These are phyloP conservation scores for Sutorius eximius DNA, from an alignment of 1,284 basidiomycete genomes.

Conservation along the genomic window DNA sequence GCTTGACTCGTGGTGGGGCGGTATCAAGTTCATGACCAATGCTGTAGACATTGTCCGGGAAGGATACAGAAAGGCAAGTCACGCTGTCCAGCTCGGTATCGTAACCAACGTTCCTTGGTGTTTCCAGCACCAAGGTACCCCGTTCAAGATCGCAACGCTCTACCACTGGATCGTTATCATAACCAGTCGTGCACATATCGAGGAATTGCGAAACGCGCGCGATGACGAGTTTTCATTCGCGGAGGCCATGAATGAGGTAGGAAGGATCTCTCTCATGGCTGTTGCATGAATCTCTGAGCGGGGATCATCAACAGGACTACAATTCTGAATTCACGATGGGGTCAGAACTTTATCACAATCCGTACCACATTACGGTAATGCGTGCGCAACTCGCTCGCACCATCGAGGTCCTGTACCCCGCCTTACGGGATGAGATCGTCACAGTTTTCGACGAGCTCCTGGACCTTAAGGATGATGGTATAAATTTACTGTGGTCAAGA, in stretches of 20 bases:
- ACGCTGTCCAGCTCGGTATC: neutral
- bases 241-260: slow-evolving; percentile 37
- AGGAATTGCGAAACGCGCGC: slow-evolving; percentile 42
- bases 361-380: slow-evolving; percentile 30
- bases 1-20: slow-evolving; percentile 17
- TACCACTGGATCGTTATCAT: slow-evolving; percentile 43
- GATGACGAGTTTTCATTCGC: slow-evolving; percentile 40
- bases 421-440: slow-evolving; percentile 35
- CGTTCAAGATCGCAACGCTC: slow-evolving; percentile 43
- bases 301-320: slow-evolving; percentile 12
- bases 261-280: neutral
- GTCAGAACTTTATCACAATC: slow-evolving; percentile 14
- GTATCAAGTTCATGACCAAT: slow-evolving; percentile 7
- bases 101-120: neutral
- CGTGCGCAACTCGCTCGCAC: slow-evolving; percentile 33
- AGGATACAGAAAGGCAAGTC: slow-evolving; percentile 22
- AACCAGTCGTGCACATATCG: slow-evolving; percentile 35
- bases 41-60: slow-evolving; percentile 12
- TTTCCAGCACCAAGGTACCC: slow-evolving; percentile 33
- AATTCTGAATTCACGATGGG: slow-evolving; percentile 31
- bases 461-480: slow-evolving; percentile 17
- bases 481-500: slow-evolving; percentile 1
- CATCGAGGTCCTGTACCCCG: slow-evolving; percentile 24
- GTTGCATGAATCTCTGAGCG: neutral
- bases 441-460: slow-evolving; percentile 29